phyloP scores from a whole-genome alignment of 208 protist genomes.

The Balamuthia mandrillaris region DNA sequence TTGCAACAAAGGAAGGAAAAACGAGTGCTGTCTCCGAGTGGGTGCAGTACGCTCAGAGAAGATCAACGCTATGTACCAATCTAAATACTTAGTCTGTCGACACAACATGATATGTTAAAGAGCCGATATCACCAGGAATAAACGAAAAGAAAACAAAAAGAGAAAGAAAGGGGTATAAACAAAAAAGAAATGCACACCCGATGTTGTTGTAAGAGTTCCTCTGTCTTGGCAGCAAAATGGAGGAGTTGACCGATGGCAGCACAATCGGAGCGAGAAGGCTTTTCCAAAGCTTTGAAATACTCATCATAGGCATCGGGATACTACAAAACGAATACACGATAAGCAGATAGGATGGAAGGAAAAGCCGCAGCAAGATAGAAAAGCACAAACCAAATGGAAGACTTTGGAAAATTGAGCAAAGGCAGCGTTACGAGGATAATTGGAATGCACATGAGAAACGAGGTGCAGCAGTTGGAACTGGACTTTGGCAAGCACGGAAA shows the following conservation, averaged over 20 bases:
- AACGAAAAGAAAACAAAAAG: not conserved
- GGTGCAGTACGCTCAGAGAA: slow-evolving; percentile 41
- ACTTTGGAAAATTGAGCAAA: not conserved
- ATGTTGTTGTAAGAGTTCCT: not conserved
- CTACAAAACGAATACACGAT: not conserved
- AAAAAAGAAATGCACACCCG: not conserved
- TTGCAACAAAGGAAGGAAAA: not conserved
- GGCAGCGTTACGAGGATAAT: too few relatives aligned
- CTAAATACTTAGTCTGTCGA: slow-evolving; percentile 24
- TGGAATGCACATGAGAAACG: too few relatives aligned
- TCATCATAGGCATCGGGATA: slow-evolving; percentile 10
- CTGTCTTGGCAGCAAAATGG: not conserved
- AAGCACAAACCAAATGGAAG: not conserved
- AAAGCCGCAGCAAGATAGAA: not conserved
- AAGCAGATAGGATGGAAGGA: not conserved
- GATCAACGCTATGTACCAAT: slow-evolving; percentile 30
- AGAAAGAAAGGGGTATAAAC: not conserved
- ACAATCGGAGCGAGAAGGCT: slow-evolving; percentile 24
- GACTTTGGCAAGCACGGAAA: too few relatives aligned
- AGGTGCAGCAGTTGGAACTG: too few relatives aligned
- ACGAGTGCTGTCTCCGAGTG: not conserved
- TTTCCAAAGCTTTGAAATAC: slow-evolving; percentile 13
- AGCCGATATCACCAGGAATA: not conserved
- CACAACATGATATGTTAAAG: not conserved
- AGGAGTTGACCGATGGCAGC: slow-evolving; percentile 13